A percentile compares a stretch with the other conserved stretches of the same genome.
Evolutionary conservation across 352 stramenopile species (phyloP).

Genomic region (Phytopythium ostracodes): DNA sequence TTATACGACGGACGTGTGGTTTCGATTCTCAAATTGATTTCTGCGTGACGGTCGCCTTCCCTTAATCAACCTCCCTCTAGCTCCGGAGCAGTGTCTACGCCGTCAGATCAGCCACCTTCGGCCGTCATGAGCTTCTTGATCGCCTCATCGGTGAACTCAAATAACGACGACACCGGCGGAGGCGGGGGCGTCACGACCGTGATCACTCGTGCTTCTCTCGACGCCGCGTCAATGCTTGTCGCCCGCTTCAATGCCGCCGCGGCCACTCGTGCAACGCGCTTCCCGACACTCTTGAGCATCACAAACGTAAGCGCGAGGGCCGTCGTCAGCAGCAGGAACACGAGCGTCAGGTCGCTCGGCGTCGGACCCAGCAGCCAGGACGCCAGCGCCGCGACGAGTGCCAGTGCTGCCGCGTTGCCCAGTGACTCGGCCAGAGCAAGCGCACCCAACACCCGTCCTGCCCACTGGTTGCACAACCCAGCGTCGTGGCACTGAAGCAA

Average conservation of each 20-base stretch:
- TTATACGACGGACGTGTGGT: too few relatives aligned
- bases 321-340: constrained; percentile 62
- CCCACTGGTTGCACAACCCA: constrained; percentile 22
- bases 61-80: too few relatives aligned
- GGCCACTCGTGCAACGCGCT: constrained; percentile 7
- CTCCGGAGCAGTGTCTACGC: too few relatives aligned
- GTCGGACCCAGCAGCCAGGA: constrained; percentile 53
- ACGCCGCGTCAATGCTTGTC: neutral
- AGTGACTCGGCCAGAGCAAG: constrained; percentile 52
- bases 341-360: constrained; percentile 53
- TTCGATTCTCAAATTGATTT: neutral
- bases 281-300: constrained; percentile 31
- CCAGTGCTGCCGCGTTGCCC: constrained; percentile 46
- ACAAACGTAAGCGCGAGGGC: constrained; percentile 49
- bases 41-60: too few relatives aligned
- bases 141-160: neutral
- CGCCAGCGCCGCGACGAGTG: constrained; percentile 45
- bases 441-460: constrained; percentile 37
- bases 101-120: neutral
- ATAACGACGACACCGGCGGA: neutral
- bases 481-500: constrained; percentile 13
- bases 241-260: neutral
- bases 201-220: neutral
- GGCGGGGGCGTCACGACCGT: constrained; percentile 2
- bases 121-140: neutral